Evolutionary conservation across 495 filamentous ascomycete species (phyloP).

Genomic region (Neurospora sp.): DNA sequence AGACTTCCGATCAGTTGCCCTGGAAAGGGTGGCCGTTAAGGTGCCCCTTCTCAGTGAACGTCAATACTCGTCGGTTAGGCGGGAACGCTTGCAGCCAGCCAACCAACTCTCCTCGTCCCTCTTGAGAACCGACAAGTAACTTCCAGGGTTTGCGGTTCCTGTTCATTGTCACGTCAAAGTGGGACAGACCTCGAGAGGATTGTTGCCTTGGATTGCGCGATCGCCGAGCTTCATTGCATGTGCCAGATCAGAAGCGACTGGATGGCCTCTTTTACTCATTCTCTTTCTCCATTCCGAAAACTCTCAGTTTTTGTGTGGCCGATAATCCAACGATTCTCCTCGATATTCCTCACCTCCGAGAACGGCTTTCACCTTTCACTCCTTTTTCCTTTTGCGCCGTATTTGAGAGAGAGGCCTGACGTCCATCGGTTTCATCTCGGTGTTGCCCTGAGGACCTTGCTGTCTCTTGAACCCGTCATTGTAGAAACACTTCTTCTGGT

Average conservation of each 20-base stretch:
- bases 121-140: too few species aligned
- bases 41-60: neutral
- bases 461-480: neutral
- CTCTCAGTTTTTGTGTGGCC: neutral
- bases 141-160: neutral
- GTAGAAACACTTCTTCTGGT: neutral
- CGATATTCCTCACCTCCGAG: neutral
- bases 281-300: neutral
- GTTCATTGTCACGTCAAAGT: neutral
- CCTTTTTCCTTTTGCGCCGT: neutral
- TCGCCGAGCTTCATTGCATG: neutral
- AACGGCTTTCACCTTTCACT: neutral
- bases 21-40: neutral
- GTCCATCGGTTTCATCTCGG: neutral
- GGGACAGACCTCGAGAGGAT: neutral
- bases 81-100: too few species aligned
- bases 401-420: neutral
- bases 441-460: neutral
- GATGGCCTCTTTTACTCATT: neutral
- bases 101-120: too few species aligned
- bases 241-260: neutral
- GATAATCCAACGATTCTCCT: neutral
- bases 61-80: neutral
- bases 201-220: neutral
- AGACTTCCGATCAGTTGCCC: neutral